Evolutionary conservation across 192 early-diverging fungal species (phyloP).

Genomic region (Physocladia obscura): DNA sequence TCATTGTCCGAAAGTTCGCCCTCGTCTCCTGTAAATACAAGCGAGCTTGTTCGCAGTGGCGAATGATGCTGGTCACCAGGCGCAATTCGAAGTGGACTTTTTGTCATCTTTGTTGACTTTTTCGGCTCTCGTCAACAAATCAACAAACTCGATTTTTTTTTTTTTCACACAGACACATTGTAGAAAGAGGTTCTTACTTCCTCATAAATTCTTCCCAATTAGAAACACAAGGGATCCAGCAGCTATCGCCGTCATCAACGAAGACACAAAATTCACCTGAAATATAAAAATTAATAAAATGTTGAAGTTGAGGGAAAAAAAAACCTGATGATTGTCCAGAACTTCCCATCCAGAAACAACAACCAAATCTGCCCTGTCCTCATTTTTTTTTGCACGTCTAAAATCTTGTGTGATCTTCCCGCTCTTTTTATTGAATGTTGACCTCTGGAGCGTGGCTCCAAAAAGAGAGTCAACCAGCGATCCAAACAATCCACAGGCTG

Average conservation of each 20-base stretch:
- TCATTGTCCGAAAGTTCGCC: too few species aligned
- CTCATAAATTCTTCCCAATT: too few species aligned
- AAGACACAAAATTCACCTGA: constrained; percentile 70
- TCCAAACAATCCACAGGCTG: constrained; percentile 69
- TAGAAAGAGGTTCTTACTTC: too few species aligned
- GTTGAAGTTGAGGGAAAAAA: background rate
- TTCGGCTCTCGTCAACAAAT: too few species aligned
- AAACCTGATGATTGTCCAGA: constrained; percentile 80
- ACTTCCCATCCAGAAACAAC: constrained; percentile 67
- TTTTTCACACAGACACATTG: too few species aligned
- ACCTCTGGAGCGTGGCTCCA: constrained; percentile 78
- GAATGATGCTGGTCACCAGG: too few species aligned
- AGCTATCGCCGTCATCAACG: constrained; percentile 49
- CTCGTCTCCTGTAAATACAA: background rate
- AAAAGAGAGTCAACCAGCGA: constrained; percentile 84
- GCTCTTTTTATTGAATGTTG: constrained; percentile 68
- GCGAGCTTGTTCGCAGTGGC: too few species aligned
- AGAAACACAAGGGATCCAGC: constrained; percentile 44
- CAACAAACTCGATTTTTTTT: too few species aligned
- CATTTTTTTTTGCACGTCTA: constrained; percentile 34
- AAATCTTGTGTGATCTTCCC: constrained; percentile 52
- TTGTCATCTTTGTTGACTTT: too few species aligned
- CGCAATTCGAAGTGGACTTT: too few species aligned
- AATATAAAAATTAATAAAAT: constrained; percentile 10
- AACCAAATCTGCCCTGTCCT: constrained; percentile 45